phyloP scores from a whole-genome alignment of 1,284 basidiomycete genomes.

The Flammula alnicola region DNA sequence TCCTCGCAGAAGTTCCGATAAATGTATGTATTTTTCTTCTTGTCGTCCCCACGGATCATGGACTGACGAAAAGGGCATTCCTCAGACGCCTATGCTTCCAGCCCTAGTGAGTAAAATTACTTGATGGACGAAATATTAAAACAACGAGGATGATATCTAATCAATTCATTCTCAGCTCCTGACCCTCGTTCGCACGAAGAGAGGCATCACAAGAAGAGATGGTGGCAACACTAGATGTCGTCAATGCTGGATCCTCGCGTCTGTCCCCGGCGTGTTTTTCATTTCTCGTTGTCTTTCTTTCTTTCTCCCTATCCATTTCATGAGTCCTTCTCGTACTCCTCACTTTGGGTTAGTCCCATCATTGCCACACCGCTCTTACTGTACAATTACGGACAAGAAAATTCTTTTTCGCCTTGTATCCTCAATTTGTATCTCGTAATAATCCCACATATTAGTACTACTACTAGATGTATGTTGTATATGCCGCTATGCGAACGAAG shows the following conservation, averaged over 20 bases:
- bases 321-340: background rate
- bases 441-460: too few relatives aligned
- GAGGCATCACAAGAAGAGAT: constrained; percentile 28
- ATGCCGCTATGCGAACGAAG: too few relatives aligned
- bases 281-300: constrained; percentile 15
- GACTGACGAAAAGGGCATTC: constrained; percentile 6
- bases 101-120: constrained; percentile 21
- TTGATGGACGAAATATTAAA: constrained; percentile 25
- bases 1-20: constrained; percentile 24
- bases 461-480: too few relatives aligned
- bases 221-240: constrained; percentile 24
- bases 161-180: constrained; percentile 16
- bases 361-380: too few relatives aligned
- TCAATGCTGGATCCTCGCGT: too few relatives aligned
- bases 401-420: too few relatives aligned
- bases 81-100: constrained; percentile 23
- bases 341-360: too few relatives aligned
- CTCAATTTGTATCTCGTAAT: too few relatives aligned
- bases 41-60: constrained; percentile 6
- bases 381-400: too few relatives aligned
- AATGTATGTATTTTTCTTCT: constrained; percentile 24
- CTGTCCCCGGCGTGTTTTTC: background rate
- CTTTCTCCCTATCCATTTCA: constrained; percentile 1
- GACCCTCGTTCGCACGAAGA: constrained; percentile 26
- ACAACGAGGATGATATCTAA: constrained; percentile 14